Percentiles rank a stretch among this genome's conserved stretches.
These are phyloP conservation scores for Marasmius sp. DNA, from an alignment of 1,284 basidiomycete species.

Conservation along the genomic window DNA sequence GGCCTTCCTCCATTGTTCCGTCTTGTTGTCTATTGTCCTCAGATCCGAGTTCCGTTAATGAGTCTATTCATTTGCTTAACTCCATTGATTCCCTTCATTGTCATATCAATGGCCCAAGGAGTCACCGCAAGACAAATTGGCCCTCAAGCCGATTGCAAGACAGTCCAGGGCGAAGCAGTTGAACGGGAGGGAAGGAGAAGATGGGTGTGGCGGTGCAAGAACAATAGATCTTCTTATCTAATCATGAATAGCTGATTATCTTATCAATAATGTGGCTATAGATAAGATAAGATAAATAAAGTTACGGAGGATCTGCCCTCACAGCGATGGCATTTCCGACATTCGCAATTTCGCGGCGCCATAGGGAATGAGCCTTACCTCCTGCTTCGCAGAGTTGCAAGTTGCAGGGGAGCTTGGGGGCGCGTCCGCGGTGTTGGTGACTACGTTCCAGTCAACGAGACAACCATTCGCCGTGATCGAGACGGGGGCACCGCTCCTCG, in stretches of 20 bases:
- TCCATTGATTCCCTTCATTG: too few relatives aligned
- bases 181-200: background rate
- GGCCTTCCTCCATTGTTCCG: background rate
- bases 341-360: constrained; percentile 14
- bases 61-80: too few relatives aligned
- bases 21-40: background rate
- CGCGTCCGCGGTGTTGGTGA: background rate
- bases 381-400: background rate
- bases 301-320: background rate
- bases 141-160: too few relatives aligned
- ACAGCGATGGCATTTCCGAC: constrained; percentile 12
- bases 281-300: background rate
- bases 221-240: background rate
- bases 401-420: constrained; percentile 5
- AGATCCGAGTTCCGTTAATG: background rate
- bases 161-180: background rate
- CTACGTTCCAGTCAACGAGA: background rate
- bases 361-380: background rate
- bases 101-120: too few relatives aligned
- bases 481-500: background rate
- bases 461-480: background rate
- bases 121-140: too few relatives aligned
- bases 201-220: background rate
- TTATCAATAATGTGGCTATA: background rate
- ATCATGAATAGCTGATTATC: background rate